Conservation (phyloP, 23 red algal genomes). For the Pyropia yezoensis region DNA sequence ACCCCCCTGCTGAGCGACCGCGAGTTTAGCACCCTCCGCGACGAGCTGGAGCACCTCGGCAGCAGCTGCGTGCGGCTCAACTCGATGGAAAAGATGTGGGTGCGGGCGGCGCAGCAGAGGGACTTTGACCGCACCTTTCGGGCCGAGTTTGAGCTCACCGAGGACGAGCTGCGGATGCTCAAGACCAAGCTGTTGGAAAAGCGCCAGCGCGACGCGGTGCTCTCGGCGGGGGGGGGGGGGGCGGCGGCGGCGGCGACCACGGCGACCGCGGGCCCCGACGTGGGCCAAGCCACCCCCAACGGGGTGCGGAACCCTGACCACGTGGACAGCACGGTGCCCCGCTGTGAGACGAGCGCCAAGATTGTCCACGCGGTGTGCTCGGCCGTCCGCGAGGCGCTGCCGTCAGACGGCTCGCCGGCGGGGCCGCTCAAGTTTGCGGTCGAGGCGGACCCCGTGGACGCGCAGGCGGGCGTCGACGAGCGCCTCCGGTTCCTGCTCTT, state of each 20-base stretch:
- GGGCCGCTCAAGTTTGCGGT: too few relatives aligned
- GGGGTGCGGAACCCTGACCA: neutral
- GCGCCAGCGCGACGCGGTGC: constrained; percentile 4
- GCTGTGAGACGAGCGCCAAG: too few relatives aligned
- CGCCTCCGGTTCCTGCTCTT: constrained; percentile 52
- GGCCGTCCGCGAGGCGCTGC: too few relatives aligned
- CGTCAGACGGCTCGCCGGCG: too few relatives aligned
- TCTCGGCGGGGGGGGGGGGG: too few relatives aligned
- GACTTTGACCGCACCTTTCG: constrained; percentile 84
- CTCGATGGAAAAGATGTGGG: constrained; percentile 85
- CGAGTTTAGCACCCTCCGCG: constrained; percentile 87
- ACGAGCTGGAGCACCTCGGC: constrained; percentile 85
- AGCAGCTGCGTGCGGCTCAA: constrained; percentile 39
- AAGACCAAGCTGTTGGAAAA: constrained; percentile 60
- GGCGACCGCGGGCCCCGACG: too few relatives aligned
- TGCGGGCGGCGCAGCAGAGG: constrained; percentile 69
- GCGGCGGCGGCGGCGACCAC: too few relatives aligned
- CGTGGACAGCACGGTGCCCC: neutral
- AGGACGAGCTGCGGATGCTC: constrained; percentile 57
- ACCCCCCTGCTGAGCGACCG: constrained; percentile 70
- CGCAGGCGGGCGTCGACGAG: constrained; percentile 17
- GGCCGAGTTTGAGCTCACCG: constrained; percentile 65
- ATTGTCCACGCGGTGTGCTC: too few relatives aligned
- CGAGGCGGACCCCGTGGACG: neutral
- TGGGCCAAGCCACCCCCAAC: too few relatives aligned